Percentiles rank a stretch among this genome's conserved stretches.
These are phyloP conservation scores for Anethum foeniculum DNA, from an alignment of 140 eudicot genomes.

Conservation along the genomic window DNA sequence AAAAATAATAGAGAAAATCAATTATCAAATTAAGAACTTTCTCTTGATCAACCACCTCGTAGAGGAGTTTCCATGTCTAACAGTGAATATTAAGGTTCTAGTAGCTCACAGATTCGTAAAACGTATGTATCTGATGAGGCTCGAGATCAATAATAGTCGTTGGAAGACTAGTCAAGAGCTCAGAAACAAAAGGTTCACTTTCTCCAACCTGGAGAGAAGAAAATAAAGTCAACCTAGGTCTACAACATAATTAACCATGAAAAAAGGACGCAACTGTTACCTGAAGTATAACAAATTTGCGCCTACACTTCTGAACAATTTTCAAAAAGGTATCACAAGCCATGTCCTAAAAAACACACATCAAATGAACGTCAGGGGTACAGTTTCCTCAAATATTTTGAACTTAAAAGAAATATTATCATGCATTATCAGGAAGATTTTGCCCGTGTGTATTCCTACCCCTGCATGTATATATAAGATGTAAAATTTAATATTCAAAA, in stretches of 20 bases:
- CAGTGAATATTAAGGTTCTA: not conserved
- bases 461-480: not conserved
- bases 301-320: conserved; percentile 97
- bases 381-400: not conserved
- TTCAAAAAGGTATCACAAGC: conserved; percentile 97
- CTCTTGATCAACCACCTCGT: not conserved
- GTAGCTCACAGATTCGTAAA: conserved; percentile 83
- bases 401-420: not conserved
- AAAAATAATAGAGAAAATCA: not conserved
- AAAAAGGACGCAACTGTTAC: conserved; percentile 21
- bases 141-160: conserved; percentile 84
- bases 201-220: conserved; percentile 71
- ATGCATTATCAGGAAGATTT: not conserved
- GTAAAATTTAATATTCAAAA: not conserved
- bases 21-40: not conserved
- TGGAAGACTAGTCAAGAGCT: conserved; percentile 77
- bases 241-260: not conserved
- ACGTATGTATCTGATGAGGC: conserved; percentile 91
- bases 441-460: not conserved
- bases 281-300: conserved; percentile 89
- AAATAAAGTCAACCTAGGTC: not conserved
- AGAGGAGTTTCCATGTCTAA: not conserved
- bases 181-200: conserved; percentile 94
- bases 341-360: conserved; percentile 58
- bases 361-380: not conserved